Conservation (phyloP, 2,329 filamentous ascomycete species). For the Drechslerella stenobrocha region DNA sequence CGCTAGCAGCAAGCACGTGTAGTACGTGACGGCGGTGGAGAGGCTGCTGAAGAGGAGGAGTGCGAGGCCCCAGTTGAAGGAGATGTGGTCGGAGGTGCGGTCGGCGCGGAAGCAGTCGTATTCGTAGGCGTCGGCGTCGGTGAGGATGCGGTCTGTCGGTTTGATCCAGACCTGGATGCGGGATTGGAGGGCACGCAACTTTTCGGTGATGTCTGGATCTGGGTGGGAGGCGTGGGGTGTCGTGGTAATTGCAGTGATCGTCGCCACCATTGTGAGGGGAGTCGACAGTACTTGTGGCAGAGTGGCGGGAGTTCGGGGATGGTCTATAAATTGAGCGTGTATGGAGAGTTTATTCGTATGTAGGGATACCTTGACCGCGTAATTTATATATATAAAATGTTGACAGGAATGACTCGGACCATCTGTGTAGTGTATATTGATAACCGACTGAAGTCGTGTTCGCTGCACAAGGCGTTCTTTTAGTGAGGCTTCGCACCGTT, state of each 20-base stretch:
- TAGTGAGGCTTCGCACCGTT: too few relatives aligned
- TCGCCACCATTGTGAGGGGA: neutral
- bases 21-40: conserved; percentile 20
- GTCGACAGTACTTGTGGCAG: neutral
- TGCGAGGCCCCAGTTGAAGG: conserved; percentile 25
- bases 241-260: neutral
- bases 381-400: too few relatives aligned
- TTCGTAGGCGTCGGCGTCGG: conserved; percentile 44
- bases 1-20: conserved; percentile 22
- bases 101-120: conserved; percentile 27
- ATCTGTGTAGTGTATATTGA: too few relatives aligned
- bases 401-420: too few relatives aligned
- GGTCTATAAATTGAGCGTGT: neutral
- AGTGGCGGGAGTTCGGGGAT: neutral
- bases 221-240: neutral
- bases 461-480: too few relatives aligned
- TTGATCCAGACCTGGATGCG: conserved; percentile 38
- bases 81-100: conserved; percentile 19
- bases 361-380: too few relatives aligned
- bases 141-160: conserved; percentile 40
- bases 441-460: too few relatives aligned
- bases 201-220: conserved; percentile 27
- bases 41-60: conserved; percentile 18
- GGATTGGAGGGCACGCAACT: conserved; percentile 41
- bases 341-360: too few relatives aligned